Percentiles rank a stretch among this genome's conserved stretches.
These are phyloP conservation scores for Aspergillus leporis DNA, from an alignment of 495 filamentous ascomycete species.

Conservation along the genomic window DNA sequence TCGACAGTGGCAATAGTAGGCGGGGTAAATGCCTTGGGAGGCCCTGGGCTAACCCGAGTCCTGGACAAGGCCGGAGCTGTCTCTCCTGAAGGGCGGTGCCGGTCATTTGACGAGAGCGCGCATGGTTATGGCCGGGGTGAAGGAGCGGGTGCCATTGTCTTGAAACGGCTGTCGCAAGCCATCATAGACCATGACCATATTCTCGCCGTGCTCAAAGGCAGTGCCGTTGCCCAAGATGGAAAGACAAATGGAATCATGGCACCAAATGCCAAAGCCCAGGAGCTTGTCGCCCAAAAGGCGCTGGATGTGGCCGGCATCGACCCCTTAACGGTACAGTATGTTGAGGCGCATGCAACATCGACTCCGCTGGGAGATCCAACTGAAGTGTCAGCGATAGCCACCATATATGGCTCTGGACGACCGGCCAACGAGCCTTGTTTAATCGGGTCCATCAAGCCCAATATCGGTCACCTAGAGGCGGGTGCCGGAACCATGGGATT, in stretches of 20 bases:
- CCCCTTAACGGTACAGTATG: slow-evolving; percentile 29
- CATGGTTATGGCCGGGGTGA: slow-evolving; percentile 35
- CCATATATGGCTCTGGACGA: slow-evolving; percentile 18
- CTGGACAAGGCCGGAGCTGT: slow-evolving; percentile 30
- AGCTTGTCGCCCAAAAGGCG: slow-evolving; percentile 26
- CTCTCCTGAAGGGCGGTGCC: slow-evolving; percentile 29
- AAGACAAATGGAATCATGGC: slow-evolving; percentile 39
- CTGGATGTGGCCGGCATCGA: slow-evolving; percentile 31
- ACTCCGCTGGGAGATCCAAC: slow-evolving; percentile 45
- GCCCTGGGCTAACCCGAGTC: slow-evolving; percentile 23
- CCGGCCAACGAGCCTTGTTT: not conserved
- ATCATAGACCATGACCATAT: slow-evolving; percentile 35
- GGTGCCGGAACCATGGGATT: slow-evolving; percentile 57
- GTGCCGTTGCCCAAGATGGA: slow-evolving; percentile 31
- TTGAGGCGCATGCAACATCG: slow-evolving; percentile 48
- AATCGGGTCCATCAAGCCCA: slow-evolving; percentile 49
- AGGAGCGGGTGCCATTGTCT: slow-evolving; percentile 30
- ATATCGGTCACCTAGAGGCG: slow-evolving; percentile 53
- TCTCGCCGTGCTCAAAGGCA: slow-evolving; percentile 32
- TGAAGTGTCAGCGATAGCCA: slow-evolving; percentile 33
- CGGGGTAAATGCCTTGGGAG: slow-evolving; percentile 24
- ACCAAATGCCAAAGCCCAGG: slow-evolving; percentile 33
- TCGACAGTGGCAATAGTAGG: slow-evolving; percentile 26
- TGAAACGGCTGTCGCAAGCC: slow-evolving; percentile 32
- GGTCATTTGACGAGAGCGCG: slow-evolving; percentile 34